Evolutionary conservation across 306 rosid species (phyloP).

Genomic region (Senna siamea): DNA sequence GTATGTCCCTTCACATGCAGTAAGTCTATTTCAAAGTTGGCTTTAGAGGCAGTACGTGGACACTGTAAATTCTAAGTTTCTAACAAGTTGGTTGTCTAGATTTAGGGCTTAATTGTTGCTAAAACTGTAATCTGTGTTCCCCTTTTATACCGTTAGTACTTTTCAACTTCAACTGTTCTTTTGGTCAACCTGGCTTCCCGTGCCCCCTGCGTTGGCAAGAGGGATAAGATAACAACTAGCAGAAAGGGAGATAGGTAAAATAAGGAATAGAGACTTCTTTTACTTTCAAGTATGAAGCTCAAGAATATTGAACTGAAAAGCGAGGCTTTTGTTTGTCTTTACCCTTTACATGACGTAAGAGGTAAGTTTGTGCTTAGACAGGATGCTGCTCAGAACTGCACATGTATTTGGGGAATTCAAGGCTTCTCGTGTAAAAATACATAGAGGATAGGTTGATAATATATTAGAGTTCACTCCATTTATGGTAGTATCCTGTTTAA

Average conservation of each 20-base stretch:
- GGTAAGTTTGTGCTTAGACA: constrained; percentile 3
- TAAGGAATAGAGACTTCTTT: neutral
- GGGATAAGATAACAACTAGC: neutral
- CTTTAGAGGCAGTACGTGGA: neutral
- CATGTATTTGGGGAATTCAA: neutral
- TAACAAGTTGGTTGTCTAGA: constrained; percentile 10
- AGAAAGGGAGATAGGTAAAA: constrained; percentile 1
- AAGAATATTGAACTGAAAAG: constrained; percentile 8
- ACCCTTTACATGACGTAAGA: neutral
- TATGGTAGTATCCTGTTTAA: neutral
- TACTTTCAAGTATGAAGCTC: neutral
- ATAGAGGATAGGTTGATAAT: constrained; percentile 17
- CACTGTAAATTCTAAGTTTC: neutral
- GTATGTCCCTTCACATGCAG: neutral
- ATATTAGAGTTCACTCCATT: neutral
- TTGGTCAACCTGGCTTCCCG: neutral
- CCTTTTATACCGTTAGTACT: neutral
- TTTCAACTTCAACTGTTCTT: neutral
- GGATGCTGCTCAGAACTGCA: neutral
- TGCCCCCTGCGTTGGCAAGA: neutral
- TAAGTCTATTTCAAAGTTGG: constrained; percentile 10
- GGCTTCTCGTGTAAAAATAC: constrained; percentile 21
- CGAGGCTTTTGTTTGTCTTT: neutral
- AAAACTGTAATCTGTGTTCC: neutral
- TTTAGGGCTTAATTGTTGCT: constrained; percentile 1